These are phyloP conservation scores for Excoecaria cochinchinensis DNA, from an alignment of 345 rosid species.

Conservation along the genomic window DNA sequence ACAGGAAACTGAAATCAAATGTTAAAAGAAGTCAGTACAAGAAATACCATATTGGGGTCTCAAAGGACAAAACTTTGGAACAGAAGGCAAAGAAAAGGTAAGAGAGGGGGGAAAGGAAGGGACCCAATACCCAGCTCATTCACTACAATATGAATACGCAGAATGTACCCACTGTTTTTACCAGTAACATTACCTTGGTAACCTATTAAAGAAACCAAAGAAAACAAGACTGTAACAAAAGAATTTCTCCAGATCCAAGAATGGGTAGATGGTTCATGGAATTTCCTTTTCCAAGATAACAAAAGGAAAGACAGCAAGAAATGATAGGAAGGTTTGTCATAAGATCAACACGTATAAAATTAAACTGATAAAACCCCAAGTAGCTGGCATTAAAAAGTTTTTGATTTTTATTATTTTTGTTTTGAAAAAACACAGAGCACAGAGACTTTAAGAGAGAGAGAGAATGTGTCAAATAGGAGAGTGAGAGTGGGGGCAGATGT, in stretches of 20 bases:
- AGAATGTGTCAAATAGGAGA: slow-evolving; percentile 3
- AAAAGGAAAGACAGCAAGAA: slow-evolving; percentile 40
- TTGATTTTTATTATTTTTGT: background rate
- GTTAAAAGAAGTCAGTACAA: background rate
- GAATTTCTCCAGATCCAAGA: slow-evolving; percentile 61
- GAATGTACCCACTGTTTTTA: slow-evolving; percentile 21
- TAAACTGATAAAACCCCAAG: slow-evolving; percentile 11
- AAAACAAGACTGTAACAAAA: slow-evolving; percentile 21
- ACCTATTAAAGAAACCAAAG: slow-evolving; percentile 11
- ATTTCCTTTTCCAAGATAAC: slow-evolving; percentile 29
- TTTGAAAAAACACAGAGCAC: background rate
- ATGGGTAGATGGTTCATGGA: slow-evolving; percentile 8
- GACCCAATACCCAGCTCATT: slow-evolving; percentile 26
- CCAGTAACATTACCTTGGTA: slow-evolving; percentile 18
- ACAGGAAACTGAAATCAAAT: slow-evolving; percentile 21
- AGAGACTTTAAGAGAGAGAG: background rate
- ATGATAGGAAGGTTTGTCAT: slow-evolving; percentile 30
- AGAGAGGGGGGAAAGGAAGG: background rate
- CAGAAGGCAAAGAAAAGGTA: slow-evolving; percentile 24
- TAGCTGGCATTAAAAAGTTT: slow-evolving; percentile 14
- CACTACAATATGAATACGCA: slow-evolving; percentile 23
- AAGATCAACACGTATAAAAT: slow-evolving; percentile 12
- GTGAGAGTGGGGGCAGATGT: slow-evolving; percentile 37
- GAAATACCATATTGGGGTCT: slow-evolving; percentile 15
- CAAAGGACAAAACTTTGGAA: slow-evolving; percentile 19